Conservation (phyloP, 2,329 filamentous ascomycete species). For the Fusarium xylarioides region DNA sequence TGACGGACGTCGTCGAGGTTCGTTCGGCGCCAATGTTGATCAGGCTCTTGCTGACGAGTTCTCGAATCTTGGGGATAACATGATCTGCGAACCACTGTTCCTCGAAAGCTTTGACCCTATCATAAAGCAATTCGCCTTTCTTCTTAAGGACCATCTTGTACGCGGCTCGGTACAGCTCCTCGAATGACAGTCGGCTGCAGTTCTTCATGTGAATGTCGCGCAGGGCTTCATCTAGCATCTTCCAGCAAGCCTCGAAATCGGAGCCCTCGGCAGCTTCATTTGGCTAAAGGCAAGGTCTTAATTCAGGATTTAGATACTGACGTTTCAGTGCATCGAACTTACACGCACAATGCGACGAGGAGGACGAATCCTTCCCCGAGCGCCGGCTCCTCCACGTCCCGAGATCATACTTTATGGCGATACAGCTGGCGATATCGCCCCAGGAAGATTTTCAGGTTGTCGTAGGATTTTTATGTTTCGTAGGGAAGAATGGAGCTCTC, state of each 20-base stretch:
- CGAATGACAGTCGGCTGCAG: conserved; percentile 89
- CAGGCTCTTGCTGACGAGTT: conserved; percentile 75
- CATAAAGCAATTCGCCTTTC: conserved; percentile 83
- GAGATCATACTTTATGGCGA: conserved; percentile 55
- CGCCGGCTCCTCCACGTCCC: conserved; percentile 56
- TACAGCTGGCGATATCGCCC: conserved; percentile 9
- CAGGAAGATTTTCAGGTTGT: background rate
- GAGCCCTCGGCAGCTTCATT: conserved; percentile 63
- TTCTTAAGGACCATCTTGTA: conserved; percentile 95
- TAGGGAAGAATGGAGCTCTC: background rate
- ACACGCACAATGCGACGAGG: conserved; percentile 55
- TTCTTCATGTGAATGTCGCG: conserved; percentile 92
- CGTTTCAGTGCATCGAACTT: conserved; percentile 41
- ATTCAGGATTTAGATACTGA: background rate
- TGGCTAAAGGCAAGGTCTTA: conserved; percentile 43
- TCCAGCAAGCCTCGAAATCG: conserved; percentile 90
- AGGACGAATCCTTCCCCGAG: conserved; percentile 54
- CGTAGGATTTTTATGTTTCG: background rate
- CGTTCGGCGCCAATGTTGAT: conserved; percentile 67
- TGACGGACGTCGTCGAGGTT: conserved; percentile 68
- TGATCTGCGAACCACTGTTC: conserved; percentile 79
- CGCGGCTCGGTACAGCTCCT: conserved; percentile 91
- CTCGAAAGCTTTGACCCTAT: conserved; percentile 82
- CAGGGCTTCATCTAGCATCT: conserved; percentile 77
- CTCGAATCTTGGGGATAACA: conserved; percentile 76